Conservation (phyloP, 2,329 filamentous ascomycete genomes). For the Plenodomus lindquistii region DNA sequence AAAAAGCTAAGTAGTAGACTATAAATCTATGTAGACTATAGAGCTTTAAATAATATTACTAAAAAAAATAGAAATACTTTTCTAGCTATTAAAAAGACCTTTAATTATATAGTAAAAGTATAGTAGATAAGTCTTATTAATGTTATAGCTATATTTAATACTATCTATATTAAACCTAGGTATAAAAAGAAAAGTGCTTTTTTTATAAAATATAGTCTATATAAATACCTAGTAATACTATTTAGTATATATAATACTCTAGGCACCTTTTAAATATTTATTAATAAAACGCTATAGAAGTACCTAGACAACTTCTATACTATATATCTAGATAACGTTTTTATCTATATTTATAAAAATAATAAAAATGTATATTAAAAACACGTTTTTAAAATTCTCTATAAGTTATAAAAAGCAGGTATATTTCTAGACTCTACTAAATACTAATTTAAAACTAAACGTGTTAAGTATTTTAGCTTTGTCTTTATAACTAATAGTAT, state of each 20-base stretch:
- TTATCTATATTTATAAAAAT: conserved; percentile 18
- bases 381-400: conserved; percentile 2
- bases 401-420: not conserved
- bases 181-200: conserved; percentile 42
- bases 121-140: conserved; percentile 38
- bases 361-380: not conserved
- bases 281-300: conserved; percentile 25
- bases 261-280: conserved; percentile 17
- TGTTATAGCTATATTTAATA: conserved; percentile 4
- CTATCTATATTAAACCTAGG: conserved; percentile 1
- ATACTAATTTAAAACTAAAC: conserved; percentile 5
- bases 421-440: conserved; percentile 7
- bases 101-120: conserved; percentile 23
- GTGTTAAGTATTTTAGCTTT: conserved; percentile 8
- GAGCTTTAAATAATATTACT: conserved; percentile 40
- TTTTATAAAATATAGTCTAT: conserved; percentile 35
- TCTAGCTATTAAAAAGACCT: conserved; percentile 37
- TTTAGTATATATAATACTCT: conserved; percentile 19
- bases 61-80: conserved; percentile 41
- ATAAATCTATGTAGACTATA: conserved; percentile 44
- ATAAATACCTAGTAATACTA: conserved; percentile 38
- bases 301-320: conserved; percentile 23
- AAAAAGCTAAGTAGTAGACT: conserved; percentile 13
- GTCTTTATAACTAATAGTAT: conserved; percentile 1
- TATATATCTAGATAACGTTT: conserved; percentile 29